Percentiles rank a stretch among this genome's conserved stretches.
Conservation (phyloP, 257 asterid species). For the Solanum infundibuliforme region DNA sequence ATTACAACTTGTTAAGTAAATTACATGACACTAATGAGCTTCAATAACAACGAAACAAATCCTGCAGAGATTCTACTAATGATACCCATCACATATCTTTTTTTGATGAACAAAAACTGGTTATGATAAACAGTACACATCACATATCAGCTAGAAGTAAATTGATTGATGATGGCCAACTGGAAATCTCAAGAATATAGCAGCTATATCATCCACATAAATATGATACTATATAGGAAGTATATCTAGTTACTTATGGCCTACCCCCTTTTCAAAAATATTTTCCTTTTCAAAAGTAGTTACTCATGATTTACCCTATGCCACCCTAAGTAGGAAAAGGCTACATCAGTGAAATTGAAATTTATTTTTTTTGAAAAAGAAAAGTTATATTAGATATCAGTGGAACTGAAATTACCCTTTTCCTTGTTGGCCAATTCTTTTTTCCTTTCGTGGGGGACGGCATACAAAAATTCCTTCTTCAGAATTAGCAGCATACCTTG, state of each 20-base stretch:
- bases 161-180: neutral
- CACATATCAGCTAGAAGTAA: neutral
- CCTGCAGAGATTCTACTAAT: neutral
- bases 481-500: neutral
- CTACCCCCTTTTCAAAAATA: neutral
- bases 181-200: neutral
- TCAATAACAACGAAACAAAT: neutral
- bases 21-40: neutral
- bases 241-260: neutral
- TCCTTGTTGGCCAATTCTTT: neutral
- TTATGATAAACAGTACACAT: neutral
- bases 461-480: neutral
- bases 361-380: neutral
- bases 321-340: neutral
- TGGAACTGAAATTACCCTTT: neutral
- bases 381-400: neutral
- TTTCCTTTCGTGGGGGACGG: neutral
- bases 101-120: neutral
- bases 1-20: neutral
- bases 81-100: neutral
- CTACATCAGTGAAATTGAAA: neutral
- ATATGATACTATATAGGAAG: neutral
- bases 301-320: neutral
- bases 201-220: neutral
- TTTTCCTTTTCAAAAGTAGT: neutral